Base-by-base conservation (phyloP, 1,139 yeast species). In the Petasospora fabianii region DNA sequence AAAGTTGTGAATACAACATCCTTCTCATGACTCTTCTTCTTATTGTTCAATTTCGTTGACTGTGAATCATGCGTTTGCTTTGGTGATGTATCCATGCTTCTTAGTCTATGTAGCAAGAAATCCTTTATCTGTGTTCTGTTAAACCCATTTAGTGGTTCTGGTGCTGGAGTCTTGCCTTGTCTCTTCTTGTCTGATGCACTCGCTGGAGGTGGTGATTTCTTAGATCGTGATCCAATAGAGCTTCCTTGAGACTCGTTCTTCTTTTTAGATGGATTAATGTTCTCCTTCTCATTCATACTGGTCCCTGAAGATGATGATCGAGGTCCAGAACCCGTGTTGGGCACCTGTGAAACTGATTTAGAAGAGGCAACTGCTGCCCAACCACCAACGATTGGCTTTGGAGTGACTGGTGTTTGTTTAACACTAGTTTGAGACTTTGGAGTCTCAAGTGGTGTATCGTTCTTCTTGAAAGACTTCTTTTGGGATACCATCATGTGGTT, bases 321-420 rank as follows among this genome's bases (percentile, higher is more conserved):
- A n/a, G n/a, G n/a, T n/a, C n/a, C n/a, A n/a, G n/a, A n/a, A n/a
- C n/a, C n/a, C n/a, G n/a, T n/a, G n/a, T n/a, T n/a, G n/a, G n/a
- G n/a, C n/a, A n/a, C n/a, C n/a, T n/a, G n/a, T n/a, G n/a, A n/a
- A n/a, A n/a, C n/a, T n/a, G 32, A 14, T 29, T 46, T 43, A 4
- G 39, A 34, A 12, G 47, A 48, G 4, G 48, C 49, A 18, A 44
- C 36, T 17, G 50, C 47, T 9, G 51, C 51, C 51, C 51, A 48
- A 1, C 50, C 51, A 16, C 28, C 37, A 17, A n/a, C 18, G 27
- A 6, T 27, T 20, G 36, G 27, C 15, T 24, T 29, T 24, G 40
- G n/a, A n/a, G n/a, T 16, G 22, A 34, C 19, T 22, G 39, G 17
- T 7, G 27, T 10, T n/a, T 10, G 24, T 14, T 30, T 26, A 12